Percentiles rank a stretch among this genome's conserved stretches.
Conservation (phyloP, 164 flowering plant genomes). For the Tetrastigma voinierianum region DNA sequence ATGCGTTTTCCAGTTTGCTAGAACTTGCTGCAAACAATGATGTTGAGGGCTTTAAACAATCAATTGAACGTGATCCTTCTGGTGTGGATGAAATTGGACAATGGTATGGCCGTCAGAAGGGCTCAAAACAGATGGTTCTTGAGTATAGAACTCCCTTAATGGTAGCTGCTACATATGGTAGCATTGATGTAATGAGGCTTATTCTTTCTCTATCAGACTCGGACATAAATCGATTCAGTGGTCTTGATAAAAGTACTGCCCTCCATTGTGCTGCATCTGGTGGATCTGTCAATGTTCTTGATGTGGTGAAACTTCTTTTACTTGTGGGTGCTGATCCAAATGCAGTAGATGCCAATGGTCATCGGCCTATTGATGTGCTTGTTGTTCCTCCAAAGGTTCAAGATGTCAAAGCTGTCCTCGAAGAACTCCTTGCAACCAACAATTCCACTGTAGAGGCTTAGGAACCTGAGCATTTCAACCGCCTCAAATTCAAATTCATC, state of each 20-base stretch:
- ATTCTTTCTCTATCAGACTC: constrained; percentile 59
- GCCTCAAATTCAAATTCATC: constrained; percentile 45
- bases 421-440: constrained; percentile 51
- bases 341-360: constrained; percentile 59
- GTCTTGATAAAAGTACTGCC: constrained; percentile 69
- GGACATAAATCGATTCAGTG: constrained; percentile 65
- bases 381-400: constrained; percentile 61
- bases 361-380: constrained; percentile 64
- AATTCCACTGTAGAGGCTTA: constrained; percentile 30
- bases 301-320: constrained; percentile 65
- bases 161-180: constrained; percentile 96
- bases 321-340: constrained; percentile 76
- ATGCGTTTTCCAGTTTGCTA: constrained; percentile 64
- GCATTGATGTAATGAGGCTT: constrained; percentile 62
- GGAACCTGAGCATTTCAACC: constrained; percentile 33
- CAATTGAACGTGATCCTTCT: constrained; percentile 51
- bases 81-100: constrained; percentile 62
- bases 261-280: constrained; percentile 97
- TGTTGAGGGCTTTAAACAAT: constrained; percentile 54
- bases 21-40: constrained; percentile 94
- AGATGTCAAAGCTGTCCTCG: constrained; percentile 38
- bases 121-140: constrained; percentile 81
- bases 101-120: constrained; percentile 90
- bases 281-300: constrained; percentile 67
- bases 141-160: constrained; percentile 80